Conservation (phyloP, 2,329 filamentous ascomycete species). For the Cytospora mali region DNA sequence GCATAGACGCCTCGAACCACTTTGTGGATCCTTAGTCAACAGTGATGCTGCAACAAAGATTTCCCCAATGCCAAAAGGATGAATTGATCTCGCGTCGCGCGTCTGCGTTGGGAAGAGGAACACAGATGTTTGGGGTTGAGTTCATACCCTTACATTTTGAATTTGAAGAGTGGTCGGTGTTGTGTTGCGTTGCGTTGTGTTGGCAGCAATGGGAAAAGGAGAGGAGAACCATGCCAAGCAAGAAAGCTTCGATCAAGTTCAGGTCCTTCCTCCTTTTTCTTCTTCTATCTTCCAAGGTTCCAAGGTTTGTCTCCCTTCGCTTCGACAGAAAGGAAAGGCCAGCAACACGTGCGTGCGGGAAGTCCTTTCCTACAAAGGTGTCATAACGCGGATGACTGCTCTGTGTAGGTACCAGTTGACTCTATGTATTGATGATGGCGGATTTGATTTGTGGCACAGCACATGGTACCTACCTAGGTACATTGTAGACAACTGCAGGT, state of each 20-base stretch:
- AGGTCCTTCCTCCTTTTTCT: background rate
- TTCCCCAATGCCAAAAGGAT: background rate
- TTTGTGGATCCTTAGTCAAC: background rate
- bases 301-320: background rate
- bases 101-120: background rate
- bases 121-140: background rate
- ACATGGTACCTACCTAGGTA: background rate
- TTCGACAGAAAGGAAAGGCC: background rate
- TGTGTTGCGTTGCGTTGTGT: background rate
- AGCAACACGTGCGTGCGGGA: background rate
- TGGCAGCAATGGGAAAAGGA: background rate
- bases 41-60: background rate
- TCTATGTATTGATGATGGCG: background rate
- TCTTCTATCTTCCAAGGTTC: background rate
- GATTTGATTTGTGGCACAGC: background rate
- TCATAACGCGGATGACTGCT: background rate
- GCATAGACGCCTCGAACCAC: background rate
- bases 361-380: background rate
- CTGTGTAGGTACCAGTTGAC: no score
- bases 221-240: background rate
- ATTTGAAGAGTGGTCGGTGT: background rate
- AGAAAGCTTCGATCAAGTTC: slow-evolving; percentile 1
- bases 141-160: background rate
- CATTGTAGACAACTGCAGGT: background rate
- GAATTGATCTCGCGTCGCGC: background rate